phyloP scores from a whole-genome alignment of 495 filamentous ascomycete genomes.

The Chaetomium cochliodes region DNA sequence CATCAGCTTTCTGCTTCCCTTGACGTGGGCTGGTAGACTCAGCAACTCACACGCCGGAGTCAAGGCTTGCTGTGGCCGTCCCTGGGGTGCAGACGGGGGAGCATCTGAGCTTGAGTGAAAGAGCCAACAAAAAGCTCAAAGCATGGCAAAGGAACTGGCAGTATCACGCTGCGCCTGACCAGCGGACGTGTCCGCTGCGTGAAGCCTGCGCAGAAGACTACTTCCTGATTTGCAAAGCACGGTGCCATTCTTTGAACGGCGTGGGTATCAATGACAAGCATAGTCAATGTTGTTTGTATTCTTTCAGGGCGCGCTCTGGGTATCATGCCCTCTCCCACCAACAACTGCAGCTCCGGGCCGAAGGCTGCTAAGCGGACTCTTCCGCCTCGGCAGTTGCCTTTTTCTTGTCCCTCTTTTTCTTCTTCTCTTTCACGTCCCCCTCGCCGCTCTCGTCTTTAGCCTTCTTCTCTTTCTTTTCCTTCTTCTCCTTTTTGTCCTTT shows the following conservation, averaged over 20 bases:
- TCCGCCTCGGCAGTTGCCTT: neutral
- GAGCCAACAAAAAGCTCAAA: neutral
- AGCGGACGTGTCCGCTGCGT: no score
- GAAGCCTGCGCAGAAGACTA: no score
- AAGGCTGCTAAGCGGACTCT: slow-evolving; percentile 1
- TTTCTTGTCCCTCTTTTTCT: slow-evolving; percentile 1
- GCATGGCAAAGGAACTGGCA: neutral
- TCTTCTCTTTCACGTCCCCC: neutral
- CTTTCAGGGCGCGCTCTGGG: slow-evolving; percentile 10
- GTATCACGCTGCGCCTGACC: no score
- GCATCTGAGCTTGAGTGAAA: neutral
- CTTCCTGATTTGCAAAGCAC: neutral
- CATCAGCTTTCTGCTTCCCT: neutral
- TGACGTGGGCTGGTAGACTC: neutral
- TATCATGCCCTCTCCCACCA: slow-evolving; percentile 11
- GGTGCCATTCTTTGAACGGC: neutral
- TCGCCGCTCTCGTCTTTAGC: neutral
- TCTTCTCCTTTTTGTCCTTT: slow-evolving; percentile 13
- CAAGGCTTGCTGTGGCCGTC: neutral
- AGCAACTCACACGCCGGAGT: neutral
- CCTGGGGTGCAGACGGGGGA: neutral
- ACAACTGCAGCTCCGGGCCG: neutral
- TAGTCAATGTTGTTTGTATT: neutral
- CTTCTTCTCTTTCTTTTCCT: slow-evolving; percentile 13
- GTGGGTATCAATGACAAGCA: neutral